Conservation (phyloP, 345 rosid species). For the Turritis glabra region DNA sequence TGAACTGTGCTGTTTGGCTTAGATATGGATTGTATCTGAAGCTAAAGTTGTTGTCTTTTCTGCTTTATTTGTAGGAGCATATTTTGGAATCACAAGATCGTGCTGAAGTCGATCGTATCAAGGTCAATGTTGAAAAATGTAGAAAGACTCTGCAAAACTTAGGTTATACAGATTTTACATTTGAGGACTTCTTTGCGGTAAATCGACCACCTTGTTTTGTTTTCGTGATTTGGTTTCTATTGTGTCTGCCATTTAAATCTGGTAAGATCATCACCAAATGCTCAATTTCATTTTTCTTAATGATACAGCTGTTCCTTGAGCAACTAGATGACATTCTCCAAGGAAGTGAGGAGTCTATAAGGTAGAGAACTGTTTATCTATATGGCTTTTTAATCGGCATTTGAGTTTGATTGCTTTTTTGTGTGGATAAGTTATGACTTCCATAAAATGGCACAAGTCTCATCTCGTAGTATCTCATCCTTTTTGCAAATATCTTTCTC, state of each 20-base stretch:
- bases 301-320: slow-evolving; percentile 84
- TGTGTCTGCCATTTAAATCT: background rate
- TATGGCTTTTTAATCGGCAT: background rate
- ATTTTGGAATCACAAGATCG: slow-evolving; percentile 77
- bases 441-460: slow-evolving; percentile 1
- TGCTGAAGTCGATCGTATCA: slow-evolving; percentile 83
- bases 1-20: slow-evolving; percentile 14
- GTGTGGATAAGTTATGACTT: slow-evolving; percentile 19
- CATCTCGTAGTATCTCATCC: slow-evolving; percentile 11
- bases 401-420: slow-evolving; percentile 1
- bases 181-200: slow-evolving; percentile 98
- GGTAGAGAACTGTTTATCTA: slow-evolving; percentile 40
- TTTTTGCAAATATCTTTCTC: slow-evolving; percentile 25
- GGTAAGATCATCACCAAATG: background rate
- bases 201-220: background rate
- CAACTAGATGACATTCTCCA: slow-evolving; percentile 85
- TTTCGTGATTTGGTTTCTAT: background rate
- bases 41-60: slow-evolving; percentile 14
- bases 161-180: slow-evolving; percentile 91
- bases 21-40: slow-evolving; percentile 5
- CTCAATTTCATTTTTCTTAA: slow-evolving; percentile 10
- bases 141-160: slow-evolving; percentile 86
- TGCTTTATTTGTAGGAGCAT: slow-evolving; percentile 64
- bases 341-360: slow-evolving; percentile 74
- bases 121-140: slow-evolving; percentile 82